Conservation (phyloP, 257 asterid species). For the Solanum arcanum region DNA sequence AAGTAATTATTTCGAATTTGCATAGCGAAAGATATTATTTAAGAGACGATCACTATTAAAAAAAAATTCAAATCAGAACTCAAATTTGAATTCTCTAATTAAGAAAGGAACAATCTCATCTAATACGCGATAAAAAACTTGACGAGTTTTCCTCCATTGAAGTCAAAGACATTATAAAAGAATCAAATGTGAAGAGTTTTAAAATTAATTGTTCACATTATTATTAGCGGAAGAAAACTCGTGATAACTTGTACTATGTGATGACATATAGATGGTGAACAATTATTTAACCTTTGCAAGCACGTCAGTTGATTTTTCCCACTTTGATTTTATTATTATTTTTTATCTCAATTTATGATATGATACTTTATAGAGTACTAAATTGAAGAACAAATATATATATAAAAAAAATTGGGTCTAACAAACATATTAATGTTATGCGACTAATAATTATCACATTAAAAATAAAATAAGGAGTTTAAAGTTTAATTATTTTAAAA, state of each 20-base stretch:
- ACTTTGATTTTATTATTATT: not conserved
- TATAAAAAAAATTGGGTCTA: not conserved
- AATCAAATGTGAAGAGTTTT: not conserved
- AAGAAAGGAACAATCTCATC: fast-evolving
- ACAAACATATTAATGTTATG: not conserved
- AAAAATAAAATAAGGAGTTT: not conserved
- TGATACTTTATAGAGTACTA: not conserved
- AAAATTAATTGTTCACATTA: not conserved
- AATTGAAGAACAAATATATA: not conserved
- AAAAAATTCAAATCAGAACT: too few relatives aligned
- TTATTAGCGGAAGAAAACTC: not conserved
- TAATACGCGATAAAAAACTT: not conserved
- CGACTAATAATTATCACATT: not conserved
- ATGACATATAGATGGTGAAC: not conserved
- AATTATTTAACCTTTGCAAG: not conserved
- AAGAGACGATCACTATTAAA: fast-evolving
- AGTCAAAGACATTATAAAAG: not conserved
- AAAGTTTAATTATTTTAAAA: not conserved
- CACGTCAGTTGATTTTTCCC: not conserved
- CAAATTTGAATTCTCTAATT: too few relatives aligned
- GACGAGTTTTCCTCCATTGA: not conserved
- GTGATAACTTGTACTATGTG: not conserved
- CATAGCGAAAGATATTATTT: not conserved
- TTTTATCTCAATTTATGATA: not conserved
- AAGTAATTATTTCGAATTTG: not conserved